Base-by-base conservation (phyloP, 495 filamentous ascomycete genomes). In the Podospora comata region DNA sequence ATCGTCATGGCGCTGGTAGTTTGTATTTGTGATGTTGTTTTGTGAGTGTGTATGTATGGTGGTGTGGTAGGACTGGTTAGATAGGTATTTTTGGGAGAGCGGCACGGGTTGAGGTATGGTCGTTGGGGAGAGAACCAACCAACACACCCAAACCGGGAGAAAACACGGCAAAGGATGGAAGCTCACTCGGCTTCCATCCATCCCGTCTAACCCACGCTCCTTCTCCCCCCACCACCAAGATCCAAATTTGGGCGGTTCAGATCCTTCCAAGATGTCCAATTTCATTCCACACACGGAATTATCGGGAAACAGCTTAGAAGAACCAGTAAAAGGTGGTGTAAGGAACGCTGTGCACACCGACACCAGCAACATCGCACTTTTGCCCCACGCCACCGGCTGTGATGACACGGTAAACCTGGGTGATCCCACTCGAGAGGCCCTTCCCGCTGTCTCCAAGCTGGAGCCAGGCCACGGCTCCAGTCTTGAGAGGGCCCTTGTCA, bases 281-380 rank as follows among this genome's bases (percentile, higher is more conserved):
- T 48, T 13, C 39, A 48, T 48, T 23, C 1, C 0, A 23, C 23
- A 23, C 23, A 23, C 23, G 23, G 23, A 23, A 23, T 23, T 23
- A 23, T 23, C 23, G 23, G 2, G 23, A 48, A 48, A 48, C 2
- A 48, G 2, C 65, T 71, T 66, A 75, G 72, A 87, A 92, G 66
- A 92, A 87, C 88, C 87, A 92, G 76, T 93, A 93, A 74, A 86
- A 85, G 0, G 90, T 85, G 0, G 89, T 79, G 76, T 92, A 93
- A 13, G 86, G 82, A 4, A 91, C 83, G 67, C 77, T 83, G 71
- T 82, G 74, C 32, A 83, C 73, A 1, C 77, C 73, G 11, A 68
- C 71, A 0, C 79, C 80, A 0, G 70, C 74, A 1, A 76, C 69
- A 66, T 81, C 84, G 15, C 83, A 88, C n/a, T 78, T 63, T 58